Evolutionary conservation across 2,329 filamentous ascomycete species (phyloP), one percentile per base, ranked within the genome.

Genomic region (Aureobasidium sp.): DNA sequence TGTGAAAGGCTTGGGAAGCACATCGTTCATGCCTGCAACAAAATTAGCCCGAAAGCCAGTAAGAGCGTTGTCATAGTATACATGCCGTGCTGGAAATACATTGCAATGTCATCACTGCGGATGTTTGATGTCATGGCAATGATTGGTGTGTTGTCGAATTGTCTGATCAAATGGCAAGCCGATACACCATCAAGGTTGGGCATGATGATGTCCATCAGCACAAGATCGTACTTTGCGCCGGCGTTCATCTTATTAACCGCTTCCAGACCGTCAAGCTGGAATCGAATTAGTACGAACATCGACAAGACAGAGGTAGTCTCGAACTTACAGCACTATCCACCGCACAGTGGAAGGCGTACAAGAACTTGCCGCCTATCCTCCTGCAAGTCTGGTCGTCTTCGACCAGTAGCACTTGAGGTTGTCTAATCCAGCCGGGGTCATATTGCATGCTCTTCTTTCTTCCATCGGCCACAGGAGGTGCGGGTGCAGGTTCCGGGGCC

Each of bases 101-200:
- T 92, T 58, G 93, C 89, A 63, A 97, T 95, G 71, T 99, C 94
- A 69, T 96, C 93, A 63, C 90, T 92, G 65, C 94, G 84, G 65
- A 99, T 97, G 70, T 97, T 99, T 3, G 93, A 96, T 3, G 94
- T 99, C 94, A 99, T 97, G 49, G 94, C 94, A 61, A 99, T 90
- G 68, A 99, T 95, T 0, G 94, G 94, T 21, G 89, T 86, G 38
- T 85, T 84, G 64, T 91, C 86, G 64, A 93, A 90, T 69, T 96
- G 89, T 57, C 93, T 85, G 65, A 99, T 96, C 64, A 96, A 85
- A 69, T 94, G 89, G 61, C 91, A 96, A 2, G 94, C 93, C 17
- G 92, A 96, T 6, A 97, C 91, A 66, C 94, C 94, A 69, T 97
- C 94, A 58, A 97, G 80, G 65, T 92, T 88, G 6, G 94, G 94